Base-by-base conservation (phyloP, 257 asterid genomes). In the Jacaranda copaia region DNA sequence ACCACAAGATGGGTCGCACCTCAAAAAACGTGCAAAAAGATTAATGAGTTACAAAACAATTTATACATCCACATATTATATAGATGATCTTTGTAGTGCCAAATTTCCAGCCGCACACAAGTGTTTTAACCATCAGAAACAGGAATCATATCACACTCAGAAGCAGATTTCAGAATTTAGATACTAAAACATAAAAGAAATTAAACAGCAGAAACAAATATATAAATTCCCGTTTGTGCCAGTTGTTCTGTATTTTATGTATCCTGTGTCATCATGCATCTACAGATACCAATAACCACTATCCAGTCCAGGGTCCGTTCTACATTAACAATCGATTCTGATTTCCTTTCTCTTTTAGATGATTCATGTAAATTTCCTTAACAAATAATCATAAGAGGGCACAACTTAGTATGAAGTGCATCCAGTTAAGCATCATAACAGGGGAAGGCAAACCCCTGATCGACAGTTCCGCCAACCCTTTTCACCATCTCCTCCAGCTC, bases 21-120 rank as follows among this genome's bases (percentile, higher is more conserved):
- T 10, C 59, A n/a, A 53, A 25, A 25, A 25, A 25, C 32, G 2
- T 12, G 56, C 56, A 1, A 48, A 51, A 65, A 42, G n/a, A 3
- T 65, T 36, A 42, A 40, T 0, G 59, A 53, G 59, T 14, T 53
- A 53, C 15, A 13, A 10, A 53, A 53, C 59, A 53, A 8, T 9
- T 4, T 6, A 45, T 5, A 45, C 32, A 25, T 15, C n/a, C 3
- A 1, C 39, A 12, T 70, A 51, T 10, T 35, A 48, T 20, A 53
- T 25, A 35, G 42, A 51, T 39, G 43, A 45, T 45, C 10, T 38
- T 53, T 13, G 3, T 6, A 39, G 51, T 57, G 13, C 48, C 8
- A 52, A 14, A 51, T 51, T 70, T 70, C 12, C 52, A n/a, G 70
- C 35, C 12, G 62, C 15, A 10, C 43, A 69, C 19, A 70, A n/a